phyloP scores from a whole-genome alignment of 1,139 yeast genomes.

The Debaryomyces subglobosus region DNA sequence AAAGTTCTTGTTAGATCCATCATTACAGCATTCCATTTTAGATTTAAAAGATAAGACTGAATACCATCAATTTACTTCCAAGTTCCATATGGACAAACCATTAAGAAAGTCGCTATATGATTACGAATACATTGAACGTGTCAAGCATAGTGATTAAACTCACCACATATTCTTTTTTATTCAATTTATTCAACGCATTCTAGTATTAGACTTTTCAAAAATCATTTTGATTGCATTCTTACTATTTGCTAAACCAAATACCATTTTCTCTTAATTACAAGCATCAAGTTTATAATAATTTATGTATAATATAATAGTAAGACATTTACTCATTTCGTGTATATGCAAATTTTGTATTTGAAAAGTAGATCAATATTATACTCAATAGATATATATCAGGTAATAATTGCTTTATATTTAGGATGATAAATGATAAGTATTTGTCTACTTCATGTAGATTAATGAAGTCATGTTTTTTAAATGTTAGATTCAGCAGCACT shows the following conservation, averaged over 20 bases:
- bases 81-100: slow-evolving; percentile 31
- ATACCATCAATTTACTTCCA: slow-evolving; percentile 27
- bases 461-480: not conserved
- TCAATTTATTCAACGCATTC: not conserved
- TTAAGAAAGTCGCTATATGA: slow-evolving; percentile 34
- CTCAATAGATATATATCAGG: not conserved
- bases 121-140: slow-evolving; percentile 29
- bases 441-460: not conserved
- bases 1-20: slow-evolving; percentile 24
- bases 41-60: slow-evolving; percentile 21
- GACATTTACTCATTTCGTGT: not conserved
- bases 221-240: not conserved
- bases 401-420: not conserved
- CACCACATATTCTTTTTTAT: not conserved
- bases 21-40: slow-evolving; percentile 21
- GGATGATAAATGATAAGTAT: not conserved
- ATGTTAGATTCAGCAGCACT: not conserved
- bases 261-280: not conserved
- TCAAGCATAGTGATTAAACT: slow-evolving; percentile 12
- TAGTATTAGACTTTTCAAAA: not conserved
- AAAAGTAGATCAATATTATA: not conserved
- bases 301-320: not conserved
- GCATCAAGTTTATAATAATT: slow-evolving; percentile 1
- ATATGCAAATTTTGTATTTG: not conserved
- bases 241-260: not conserved